Evolutionary conservation across 2,329 filamentous ascomycete genomes (phyloP), one percentile per base, ranked within the genome.

Genomic region (Claviceps capensis): DNA sequence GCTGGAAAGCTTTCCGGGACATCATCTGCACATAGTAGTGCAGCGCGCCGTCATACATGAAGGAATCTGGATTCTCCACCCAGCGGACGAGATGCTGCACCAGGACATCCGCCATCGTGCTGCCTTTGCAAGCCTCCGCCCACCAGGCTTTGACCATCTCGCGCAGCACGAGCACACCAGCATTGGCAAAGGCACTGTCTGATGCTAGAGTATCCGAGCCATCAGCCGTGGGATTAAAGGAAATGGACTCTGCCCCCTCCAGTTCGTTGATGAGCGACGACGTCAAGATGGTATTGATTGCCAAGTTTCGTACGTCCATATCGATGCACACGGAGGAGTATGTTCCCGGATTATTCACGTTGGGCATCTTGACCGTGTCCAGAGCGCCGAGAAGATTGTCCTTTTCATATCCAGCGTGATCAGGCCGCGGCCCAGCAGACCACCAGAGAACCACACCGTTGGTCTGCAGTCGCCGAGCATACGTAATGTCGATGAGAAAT

Each of bases 81-180:
- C 94, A 99, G 57, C 94, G 86, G 19, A 98, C 88, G 4, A 99
- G 77, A 67, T 98, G 91, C 63, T 95, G 90, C 1, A 99, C 93
- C 75, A 99, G 88, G 51, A 97, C 82, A 68, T 98, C 93, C 0
- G 94, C 94, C 88, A 98, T 96, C 42, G 81, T 85, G 60, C 87
- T 94, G 40, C 89, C 88, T 55, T 81, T 82, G 64, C 88, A 93
- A 5, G 93, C 94, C 67, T 98, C 91, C 1, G 85, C 79, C 93
- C 93, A 98, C 94, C 94, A 99, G 2, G 87, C 81, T 66, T 96
- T 95, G 59, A 99, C 93, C 90, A 99, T 96, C 61, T 97, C 94
- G 14, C 93, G 85, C 3, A 99, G 75, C 0, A 98, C 93, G 6
- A 84, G 79, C 4, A 97, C 86, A 51, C 89, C 88, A 3, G 91